Percentiles rank a stretch among this genome's conserved stretches.
Conservation (phyloP, 768 basidiomycete genomes). For the Lentinula guzmanii region DNA sequence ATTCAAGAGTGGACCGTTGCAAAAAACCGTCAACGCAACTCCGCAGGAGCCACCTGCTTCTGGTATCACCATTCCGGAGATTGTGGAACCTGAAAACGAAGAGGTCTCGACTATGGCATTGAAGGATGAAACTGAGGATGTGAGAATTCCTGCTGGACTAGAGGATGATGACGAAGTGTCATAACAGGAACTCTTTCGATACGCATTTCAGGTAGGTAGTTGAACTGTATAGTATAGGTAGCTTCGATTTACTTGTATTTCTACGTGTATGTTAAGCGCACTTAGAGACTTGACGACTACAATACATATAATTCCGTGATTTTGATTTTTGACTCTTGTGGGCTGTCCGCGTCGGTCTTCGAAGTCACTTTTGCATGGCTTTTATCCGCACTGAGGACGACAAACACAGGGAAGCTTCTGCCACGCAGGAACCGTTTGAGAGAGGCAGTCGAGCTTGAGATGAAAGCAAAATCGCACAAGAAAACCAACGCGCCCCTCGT, state of each 20-base stretch:
- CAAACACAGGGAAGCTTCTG: no score
- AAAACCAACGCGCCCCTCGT: no score
- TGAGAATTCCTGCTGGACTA: background rate
- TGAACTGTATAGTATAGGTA: background rate
- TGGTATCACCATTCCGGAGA: background rate
- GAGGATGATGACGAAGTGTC: background rate
- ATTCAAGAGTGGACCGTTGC: conserved; percentile 6
- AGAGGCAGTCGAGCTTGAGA: no score
- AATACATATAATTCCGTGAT: no score
- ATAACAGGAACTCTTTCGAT: background rate
- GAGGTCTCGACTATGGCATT: background rate
- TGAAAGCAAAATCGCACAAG: no score
- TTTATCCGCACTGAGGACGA: no score
- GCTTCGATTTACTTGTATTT: background rate
- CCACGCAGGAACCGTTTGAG: no score
- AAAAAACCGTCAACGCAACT: background rate
- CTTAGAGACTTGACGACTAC: no score
- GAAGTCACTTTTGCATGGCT: no score
- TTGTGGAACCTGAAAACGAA: background rate
- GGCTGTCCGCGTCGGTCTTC: no score
- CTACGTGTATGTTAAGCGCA: background rate
- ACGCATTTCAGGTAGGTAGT: background rate
- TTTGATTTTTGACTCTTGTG: no score
- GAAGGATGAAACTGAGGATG: background rate
- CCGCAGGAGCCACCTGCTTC: background rate